Evolutionary conservation across 257 asterid species (phyloP), one percentile per base, ranked within the genome.

Genomic region (Plectranthus barbatus): DNA sequence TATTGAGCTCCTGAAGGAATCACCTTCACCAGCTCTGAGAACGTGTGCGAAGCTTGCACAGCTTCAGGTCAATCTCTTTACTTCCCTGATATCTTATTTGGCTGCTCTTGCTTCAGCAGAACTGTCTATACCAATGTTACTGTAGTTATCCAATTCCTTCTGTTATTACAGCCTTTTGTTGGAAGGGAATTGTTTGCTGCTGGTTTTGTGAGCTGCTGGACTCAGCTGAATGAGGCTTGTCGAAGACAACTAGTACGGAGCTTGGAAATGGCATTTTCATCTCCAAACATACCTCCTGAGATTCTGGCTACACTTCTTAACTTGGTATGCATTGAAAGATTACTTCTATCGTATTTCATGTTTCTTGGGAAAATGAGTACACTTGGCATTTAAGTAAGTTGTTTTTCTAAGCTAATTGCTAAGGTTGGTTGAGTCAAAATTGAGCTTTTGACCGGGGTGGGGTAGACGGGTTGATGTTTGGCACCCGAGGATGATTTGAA

Each of bases 121-220:
- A 61, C 65, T 23, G 37, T 56, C 24, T 45, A 9, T 45, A 6
- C 23, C 45, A 21, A n/a, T 21, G 34, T 44, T 15, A 64, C 68
- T 48, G 62, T 39, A 64, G 59, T 61, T 37, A 51, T 71, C 70
- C 76, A 60, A 78, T 60, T 52, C 29, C 57, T 46, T 67, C 33
- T 56, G 41, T 59, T 29, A 62, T 80, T 73, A 74, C 90, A 93
- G 99, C 99, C 99, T 68, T 82, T 84, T 79, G 96, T 93, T 63
- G 99, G 97, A 60, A 81, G 99, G 76, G 99, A 93, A 72, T 79
- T 93, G 77, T 93, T 93, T 85, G 97, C 97, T 7, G 99, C 97
- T 48, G 97, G 96, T 74, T 93, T 93, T 77, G 99, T 93, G 72
- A 93, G 99, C 79, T 93, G 99, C 87, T 93, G 99, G 99, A 79